These are phyloP conservation scores for Lasiosphaeriaceae sp. DNA, from an alignment of 495 filamentous ascomycete species.

Conservation along the genomic window DNA sequence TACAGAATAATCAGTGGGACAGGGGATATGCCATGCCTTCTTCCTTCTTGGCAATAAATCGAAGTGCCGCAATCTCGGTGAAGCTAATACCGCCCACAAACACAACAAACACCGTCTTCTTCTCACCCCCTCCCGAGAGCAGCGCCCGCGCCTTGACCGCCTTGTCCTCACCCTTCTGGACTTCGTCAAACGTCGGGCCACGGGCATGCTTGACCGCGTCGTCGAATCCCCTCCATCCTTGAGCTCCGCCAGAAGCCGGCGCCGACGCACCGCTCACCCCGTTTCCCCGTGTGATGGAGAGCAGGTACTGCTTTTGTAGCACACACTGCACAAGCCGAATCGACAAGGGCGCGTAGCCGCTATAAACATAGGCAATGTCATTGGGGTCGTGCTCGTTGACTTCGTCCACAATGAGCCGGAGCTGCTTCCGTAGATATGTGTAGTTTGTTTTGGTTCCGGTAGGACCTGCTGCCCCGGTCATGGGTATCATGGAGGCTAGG, in stretches of 20 bases:
- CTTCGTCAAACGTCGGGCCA: slow-evolving; percentile 84
- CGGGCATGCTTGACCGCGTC: slow-evolving; percentile 79
- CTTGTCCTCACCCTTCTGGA: slow-evolving; percentile 91
- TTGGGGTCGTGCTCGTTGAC: slow-evolving; percentile 95
- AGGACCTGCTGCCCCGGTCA: slow-evolving; percentile 47
- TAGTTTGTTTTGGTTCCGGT: slow-evolving; percentile 83
- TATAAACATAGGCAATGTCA: slow-evolving; percentile 96
- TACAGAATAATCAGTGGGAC: background rate
- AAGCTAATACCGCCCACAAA: slow-evolving; percentile 93
- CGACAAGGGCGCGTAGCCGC: slow-evolving; percentile 90
- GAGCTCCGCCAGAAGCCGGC: slow-evolving; percentile 55
- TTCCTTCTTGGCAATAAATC: slow-evolving; percentile 85
- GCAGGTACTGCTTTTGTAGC: slow-evolving; percentile 80
- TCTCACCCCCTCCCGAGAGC: slow-evolving; percentile 65
- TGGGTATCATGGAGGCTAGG: slow-evolving; percentile 66
- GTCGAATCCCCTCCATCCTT: slow-evolving; percentile 89
- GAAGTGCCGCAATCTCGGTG: slow-evolving; percentile 90
- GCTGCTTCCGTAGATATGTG: slow-evolving; percentile 74
- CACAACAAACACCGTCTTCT: slow-evolving; percentile 86
- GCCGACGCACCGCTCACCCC: slow-evolving; percentile 44
- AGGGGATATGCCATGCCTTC: slow-evolving; percentile 51
- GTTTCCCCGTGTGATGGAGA: slow-evolving; percentile 60
- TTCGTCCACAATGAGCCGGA: slow-evolving; percentile 90
- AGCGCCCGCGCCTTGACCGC: slow-evolving; percentile 84
- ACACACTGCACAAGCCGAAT: slow-evolving; percentile 93